Evolutionary conservation across 768 basidiomycete species (phyloP).

Genomic region (Jaapia argillacea): DNA sequence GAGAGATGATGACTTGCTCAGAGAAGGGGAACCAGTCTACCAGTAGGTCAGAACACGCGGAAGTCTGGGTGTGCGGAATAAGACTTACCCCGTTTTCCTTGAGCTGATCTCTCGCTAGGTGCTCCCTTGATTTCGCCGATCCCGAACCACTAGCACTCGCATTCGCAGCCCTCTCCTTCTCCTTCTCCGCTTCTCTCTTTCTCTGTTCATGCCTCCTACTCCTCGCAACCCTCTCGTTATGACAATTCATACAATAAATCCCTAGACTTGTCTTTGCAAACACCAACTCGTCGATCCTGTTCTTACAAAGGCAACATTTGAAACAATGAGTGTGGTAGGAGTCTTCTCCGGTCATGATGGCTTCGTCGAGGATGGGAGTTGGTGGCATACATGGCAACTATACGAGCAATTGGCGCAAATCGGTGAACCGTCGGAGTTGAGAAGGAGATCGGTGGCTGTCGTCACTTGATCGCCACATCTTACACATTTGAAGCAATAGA

Average conservation of each 20-base stretch:
- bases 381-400: constrained; percentile 89
- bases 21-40: background rate
- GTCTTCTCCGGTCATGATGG: constrained; percentile 99
- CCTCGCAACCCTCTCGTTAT: constrained; percentile 93
- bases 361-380: constrained; percentile 95
- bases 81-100: background rate
- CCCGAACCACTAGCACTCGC: background rate
- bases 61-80: background rate
- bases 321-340: constrained; percentile 98
- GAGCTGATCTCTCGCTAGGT: background rate
- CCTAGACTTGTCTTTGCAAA: constrained; percentile 98
- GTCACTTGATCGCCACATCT: constrained; percentile 91
- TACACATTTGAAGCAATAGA: constrained; percentile 93
- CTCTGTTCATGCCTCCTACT: constrained; percentile 88
- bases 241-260: constrained; percentile 98
- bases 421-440: constrained; percentile 96
- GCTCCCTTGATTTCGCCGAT: background rate
- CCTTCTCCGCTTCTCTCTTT: constrained; percentile 45
- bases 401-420: constrained; percentile 92
- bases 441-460: constrained; percentile 93
- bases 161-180: constrained; percentile 24
- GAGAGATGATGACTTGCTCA: background rate
- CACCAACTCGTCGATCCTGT: constrained; percentile 93
- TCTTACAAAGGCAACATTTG: constrained; percentile 91
- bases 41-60: background rate